Evolutionary conservation across 1,284 basidiomycete species (phyloP).

Genomic region (Cryptococcus sp.): DNA sequence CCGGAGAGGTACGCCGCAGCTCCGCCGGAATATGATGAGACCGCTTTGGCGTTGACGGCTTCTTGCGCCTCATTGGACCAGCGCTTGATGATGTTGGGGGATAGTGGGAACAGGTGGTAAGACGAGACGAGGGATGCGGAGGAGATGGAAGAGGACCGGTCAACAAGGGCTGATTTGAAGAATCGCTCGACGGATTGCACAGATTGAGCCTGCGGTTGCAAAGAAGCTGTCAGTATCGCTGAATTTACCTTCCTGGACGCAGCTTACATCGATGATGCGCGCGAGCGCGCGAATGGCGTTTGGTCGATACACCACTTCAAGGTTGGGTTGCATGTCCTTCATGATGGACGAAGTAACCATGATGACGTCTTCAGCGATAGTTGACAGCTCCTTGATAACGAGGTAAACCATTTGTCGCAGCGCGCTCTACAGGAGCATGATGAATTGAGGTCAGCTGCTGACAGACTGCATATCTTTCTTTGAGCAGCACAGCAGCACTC

Average conservation of each 20-base stretch:
- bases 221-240: constrained; percentile 2
- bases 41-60: constrained; percentile 86
- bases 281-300: constrained; percentile 97
- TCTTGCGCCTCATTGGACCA: constrained; percentile 99
- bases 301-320: constrained; percentile 97
- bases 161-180: constrained; percentile 99
- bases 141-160: constrained; percentile 92
- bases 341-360: constrained; percentile 99
- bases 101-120: constrained; percentile 91
- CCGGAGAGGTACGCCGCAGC: constrained; percentile 61
- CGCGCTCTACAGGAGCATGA: constrained; percentile 65
- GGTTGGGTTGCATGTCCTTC: constrained; percentile 99
- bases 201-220: constrained; percentile 47
- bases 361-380: constrained; percentile 97
- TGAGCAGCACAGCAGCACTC: constrained; percentile 54
- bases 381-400: constrained; percentile 96
- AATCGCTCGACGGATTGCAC: constrained; percentile 98
- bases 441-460: constrained; percentile 4
- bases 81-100: constrained; percentile 92
- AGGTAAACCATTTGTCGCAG: constrained; percentile 98
- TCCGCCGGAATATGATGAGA: constrained; percentile 57
- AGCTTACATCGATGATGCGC: constrained; percentile 91
- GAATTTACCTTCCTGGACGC: too few relatives aligned
- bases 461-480: not conserved
- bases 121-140: constrained; percentile 95